Conservation (phyloP, 345 rosid genomes). For the Heritiera littoralis region DNA sequence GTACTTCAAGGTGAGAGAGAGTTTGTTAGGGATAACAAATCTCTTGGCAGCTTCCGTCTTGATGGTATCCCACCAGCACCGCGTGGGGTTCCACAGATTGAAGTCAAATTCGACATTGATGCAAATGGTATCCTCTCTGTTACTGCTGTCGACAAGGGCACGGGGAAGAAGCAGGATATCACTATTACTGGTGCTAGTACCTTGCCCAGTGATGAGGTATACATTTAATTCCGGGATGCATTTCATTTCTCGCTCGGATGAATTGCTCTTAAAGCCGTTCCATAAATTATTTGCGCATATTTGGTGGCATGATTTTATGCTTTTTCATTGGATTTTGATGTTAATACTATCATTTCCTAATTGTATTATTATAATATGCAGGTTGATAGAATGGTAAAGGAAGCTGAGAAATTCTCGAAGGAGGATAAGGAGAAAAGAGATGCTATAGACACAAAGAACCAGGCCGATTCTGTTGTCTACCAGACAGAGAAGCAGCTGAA, state of each 20-base stretch:
- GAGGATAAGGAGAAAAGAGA: slow-evolving; percentile 98
- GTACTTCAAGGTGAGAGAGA: slow-evolving; percentile 98
- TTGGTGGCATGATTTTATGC: neutral
- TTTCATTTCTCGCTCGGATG: neutral
- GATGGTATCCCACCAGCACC: slow-evolving; percentile 89
- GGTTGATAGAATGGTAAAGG: slow-evolving; percentile 89
- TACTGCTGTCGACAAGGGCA: slow-evolving; percentile 82
- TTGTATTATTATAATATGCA: slow-evolving; percentile 26
- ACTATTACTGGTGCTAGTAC: slow-evolving; percentile 96
- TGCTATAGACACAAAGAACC: slow-evolving; percentile 96
- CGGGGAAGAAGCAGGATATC: slow-evolving; percentile 94
- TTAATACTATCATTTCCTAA: neutral
- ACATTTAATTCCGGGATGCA: neutral
- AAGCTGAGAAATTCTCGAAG: slow-evolving; percentile 82
- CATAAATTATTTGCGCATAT: neutral
- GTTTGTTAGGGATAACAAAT: slow-evolving; percentile 93
- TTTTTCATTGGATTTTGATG: neutral
- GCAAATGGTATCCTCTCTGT: slow-evolving; percentile 95
- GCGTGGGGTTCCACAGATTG: slow-evolving; percentile 92
- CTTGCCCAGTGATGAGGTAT: slow-evolving; percentile 90
- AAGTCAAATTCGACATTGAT: slow-evolving; percentile 93
- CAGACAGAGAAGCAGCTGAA: slow-evolving; percentile 95
- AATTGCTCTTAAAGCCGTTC: neutral
- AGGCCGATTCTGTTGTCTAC: slow-evolving; percentile 87
- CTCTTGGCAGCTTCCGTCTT: slow-evolving; percentile 75